These are phyloP conservation scores for Trametes polyzona DNA, from an alignment of 1,284 basidiomycete species.

Conservation along the genomic window DNA sequence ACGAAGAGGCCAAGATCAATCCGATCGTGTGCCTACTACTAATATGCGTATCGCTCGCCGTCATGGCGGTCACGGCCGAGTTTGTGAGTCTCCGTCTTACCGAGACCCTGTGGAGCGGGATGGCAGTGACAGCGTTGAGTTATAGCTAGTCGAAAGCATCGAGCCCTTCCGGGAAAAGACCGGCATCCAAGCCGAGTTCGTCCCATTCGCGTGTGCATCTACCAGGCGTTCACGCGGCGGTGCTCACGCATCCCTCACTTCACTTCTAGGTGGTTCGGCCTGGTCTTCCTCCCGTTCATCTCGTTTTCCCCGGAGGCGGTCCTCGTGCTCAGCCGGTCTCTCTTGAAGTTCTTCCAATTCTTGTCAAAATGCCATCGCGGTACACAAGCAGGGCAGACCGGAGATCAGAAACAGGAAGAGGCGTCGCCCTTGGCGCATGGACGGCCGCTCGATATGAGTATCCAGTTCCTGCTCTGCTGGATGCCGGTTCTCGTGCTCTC, in stretches of 20 bases:
- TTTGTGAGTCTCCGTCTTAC: slow-evolving; percentile 48
- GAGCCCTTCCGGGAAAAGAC: slow-evolving; percentile 50
- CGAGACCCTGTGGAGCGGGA: no score
- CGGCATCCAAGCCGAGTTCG: slow-evolving; percentile 55
- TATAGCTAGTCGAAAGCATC: slow-evolving; percentile 65
- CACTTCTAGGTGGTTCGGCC: slow-evolving; percentile 62
- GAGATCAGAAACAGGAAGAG: neutral
- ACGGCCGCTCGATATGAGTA: slow-evolving; percentile 44
- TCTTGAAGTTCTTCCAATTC: no score
- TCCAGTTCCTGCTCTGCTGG: slow-evolving; percentile 47
- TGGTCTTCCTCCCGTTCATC: slow-evolving; percentile 67
- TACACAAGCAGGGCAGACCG: neutral
- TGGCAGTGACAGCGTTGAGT: neutral
- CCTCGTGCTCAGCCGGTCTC: slow-evolving; percentile 58
- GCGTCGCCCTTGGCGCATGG: slow-evolving; percentile 36
- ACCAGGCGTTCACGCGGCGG: neutral
- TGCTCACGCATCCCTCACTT: neutral
- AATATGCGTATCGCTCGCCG: slow-evolving; percentile 52
- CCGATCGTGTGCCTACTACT: slow-evolving; percentile 59
- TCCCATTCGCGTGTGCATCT: neutral
- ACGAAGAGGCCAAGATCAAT: slow-evolving; percentile 55
- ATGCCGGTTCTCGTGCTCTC: slow-evolving; percentile 43
- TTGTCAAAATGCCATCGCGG: no score
- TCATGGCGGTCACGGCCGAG: slow-evolving; percentile 71
- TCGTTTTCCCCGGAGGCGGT: slow-evolving; percentile 71